A percentile compares a stretch with the other conserved stretches of the same genome.
Conservation (phyloP, 2,329 filamentous ascomycete genomes). For the Westerdykella aurantiaca region DNA sequence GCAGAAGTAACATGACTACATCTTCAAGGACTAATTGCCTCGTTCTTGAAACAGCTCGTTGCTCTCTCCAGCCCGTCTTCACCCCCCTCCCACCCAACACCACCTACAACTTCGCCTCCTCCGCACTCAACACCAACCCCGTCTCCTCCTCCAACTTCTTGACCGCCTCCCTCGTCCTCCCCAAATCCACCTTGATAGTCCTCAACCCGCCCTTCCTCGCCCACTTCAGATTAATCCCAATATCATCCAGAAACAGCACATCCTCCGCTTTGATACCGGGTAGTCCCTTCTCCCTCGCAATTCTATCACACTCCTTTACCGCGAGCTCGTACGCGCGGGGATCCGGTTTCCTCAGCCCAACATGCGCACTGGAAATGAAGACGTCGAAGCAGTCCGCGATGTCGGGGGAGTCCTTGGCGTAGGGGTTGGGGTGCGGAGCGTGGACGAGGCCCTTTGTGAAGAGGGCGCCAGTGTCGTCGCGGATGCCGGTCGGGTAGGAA, state of each 20-base stretch:
- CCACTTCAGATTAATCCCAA: slow-evolving; percentile 85
- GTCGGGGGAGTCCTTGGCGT: slow-evolving; percentile 38
- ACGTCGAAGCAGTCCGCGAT: slow-evolving; percentile 71
- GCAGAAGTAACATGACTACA: too few species aligned
- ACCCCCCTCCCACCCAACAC: too few species aligned
- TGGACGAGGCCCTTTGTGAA: slow-evolving; percentile 34
- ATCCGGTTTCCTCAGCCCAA: slow-evolving; percentile 84
- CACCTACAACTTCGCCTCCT: slow-evolving; percentile 31
- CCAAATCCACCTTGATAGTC: slow-evolving; percentile 80
- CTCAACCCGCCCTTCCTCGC: slow-evolving; percentile 68
- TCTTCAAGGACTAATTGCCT: too few species aligned
- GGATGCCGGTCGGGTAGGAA: slow-evolving; percentile 71
- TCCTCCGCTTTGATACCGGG: slow-evolving; percentile 57
- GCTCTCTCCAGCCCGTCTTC: too few species aligned
- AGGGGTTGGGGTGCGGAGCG: slow-evolving; percentile 13
- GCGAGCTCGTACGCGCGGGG: slow-evolving; percentile 73
- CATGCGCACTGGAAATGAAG: slow-evolving; percentile 79
- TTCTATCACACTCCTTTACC: slow-evolving; percentile 59
- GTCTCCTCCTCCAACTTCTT: slow-evolving; percentile 71
- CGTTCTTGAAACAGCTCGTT: too few species aligned
- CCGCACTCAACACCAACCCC: slow-evolving; percentile 56
- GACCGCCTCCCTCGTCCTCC: slow-evolving; percentile 73
- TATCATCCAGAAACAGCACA: slow-evolving; percentile 85
- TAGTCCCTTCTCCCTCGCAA: slow-evolving; percentile 51
- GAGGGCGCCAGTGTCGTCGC: slow-evolving; percentile 50